These are phyloP conservation scores for Pseudocercospora cruenta DNA, from an alignment of 2,329 filamentous ascomycete species.

Conservation along the genomic window DNA sequence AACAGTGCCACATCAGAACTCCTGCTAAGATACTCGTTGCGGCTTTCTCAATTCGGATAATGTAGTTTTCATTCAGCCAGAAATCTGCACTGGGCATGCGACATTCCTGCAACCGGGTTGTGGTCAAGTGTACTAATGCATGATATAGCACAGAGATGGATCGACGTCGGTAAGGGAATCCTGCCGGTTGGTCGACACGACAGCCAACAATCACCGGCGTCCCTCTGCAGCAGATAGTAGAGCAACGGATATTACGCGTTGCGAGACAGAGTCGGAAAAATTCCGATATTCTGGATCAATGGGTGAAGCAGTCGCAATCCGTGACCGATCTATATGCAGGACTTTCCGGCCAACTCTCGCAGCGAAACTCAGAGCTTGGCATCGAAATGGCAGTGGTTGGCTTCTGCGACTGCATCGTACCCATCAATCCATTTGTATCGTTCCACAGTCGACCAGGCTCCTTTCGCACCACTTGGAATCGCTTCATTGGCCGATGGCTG, in stretches of 20 bases:
- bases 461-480: neutral
- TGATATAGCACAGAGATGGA: neutral
- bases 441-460: neutral
- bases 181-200: neutral
- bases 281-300: neutral
- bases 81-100: too few relatives aligned
- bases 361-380: neutral
- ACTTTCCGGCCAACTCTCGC: neutral
- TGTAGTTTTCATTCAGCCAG: too few relatives aligned
- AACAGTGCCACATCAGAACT: too few relatives aligned
- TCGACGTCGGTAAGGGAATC: neutral
- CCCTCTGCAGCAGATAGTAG: neutral
- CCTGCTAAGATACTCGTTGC: too few relatives aligned
- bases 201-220: neutral
- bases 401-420: conserved; percentile 13
- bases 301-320: neutral
- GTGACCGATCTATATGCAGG: too few relatives aligned
- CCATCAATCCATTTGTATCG: conserved; percentile 16
- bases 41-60: too few relatives aligned
- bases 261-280: neutral
- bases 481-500: neutral
- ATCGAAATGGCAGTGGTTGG: neutral
- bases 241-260: too few relatives aligned
- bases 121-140: neutral
- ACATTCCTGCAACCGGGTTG: neutral